These are phyloP conservation scores for Schoenoplectus tabernaemontani DNA, from an alignment of 202 grass and related monocot genomes.

Conservation along the genomic window DNA sequence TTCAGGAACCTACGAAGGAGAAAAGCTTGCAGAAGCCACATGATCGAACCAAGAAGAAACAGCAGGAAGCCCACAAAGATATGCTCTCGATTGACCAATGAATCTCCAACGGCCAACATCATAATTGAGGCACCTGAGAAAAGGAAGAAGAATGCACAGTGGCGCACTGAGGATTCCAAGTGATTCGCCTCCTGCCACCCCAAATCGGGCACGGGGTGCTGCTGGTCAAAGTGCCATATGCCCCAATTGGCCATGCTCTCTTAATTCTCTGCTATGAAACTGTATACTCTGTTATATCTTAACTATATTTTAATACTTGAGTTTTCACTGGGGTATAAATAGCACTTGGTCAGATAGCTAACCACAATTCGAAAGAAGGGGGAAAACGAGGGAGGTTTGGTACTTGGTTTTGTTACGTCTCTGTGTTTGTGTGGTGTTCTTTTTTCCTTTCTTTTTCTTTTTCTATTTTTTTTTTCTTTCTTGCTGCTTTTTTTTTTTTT, in stretches of 20 bases:
- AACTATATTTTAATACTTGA: no score
- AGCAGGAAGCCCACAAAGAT: not conserved
- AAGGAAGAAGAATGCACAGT: not conserved
- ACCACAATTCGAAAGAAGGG: no score
- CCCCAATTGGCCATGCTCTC: not conserved
- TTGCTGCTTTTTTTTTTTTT: no score
- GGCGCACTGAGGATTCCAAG: not conserved
- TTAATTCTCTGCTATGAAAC: not conserved
- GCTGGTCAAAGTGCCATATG: not conserved
- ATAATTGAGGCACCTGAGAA: not conserved
- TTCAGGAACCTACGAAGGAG: not conserved
- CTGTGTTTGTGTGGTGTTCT: no score
- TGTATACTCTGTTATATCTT: not conserved
- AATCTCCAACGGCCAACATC: not conserved
- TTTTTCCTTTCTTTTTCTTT: no score
- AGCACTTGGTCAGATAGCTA: no score
- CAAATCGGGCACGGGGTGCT: not conserved
- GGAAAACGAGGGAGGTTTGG: no score
- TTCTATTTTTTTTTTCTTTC: no score
- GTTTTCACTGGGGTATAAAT: no score
- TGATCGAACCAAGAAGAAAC: not conserved
- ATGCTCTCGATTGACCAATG: not conserved
- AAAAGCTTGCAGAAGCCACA: not conserved
- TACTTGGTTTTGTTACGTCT: no score
- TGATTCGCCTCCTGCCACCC: not conserved